Conservation (phyloP, 345 rosid species). For the Gossypium herbaceum region DNA sequence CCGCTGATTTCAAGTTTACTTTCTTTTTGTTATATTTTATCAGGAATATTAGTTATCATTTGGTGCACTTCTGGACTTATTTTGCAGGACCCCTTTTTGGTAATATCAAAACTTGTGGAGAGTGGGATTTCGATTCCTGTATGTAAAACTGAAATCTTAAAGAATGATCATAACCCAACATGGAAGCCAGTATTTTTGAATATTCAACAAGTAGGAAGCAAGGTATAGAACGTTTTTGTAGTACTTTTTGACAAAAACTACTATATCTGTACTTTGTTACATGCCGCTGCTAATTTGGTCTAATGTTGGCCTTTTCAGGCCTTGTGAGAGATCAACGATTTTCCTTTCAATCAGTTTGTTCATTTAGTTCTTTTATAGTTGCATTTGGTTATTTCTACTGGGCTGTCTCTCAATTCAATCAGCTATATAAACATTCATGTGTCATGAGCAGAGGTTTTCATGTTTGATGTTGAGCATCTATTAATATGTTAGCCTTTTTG, state of each 20-base stretch:
- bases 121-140: constrained; percentile 59
- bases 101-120: constrained; percentile 73
- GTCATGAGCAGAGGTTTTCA: background rate
- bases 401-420: background rate
- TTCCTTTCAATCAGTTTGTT: background rate
- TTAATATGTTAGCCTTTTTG: background rate
- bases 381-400: too few species aligned
- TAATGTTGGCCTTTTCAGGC: background rate
- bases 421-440: background rate
- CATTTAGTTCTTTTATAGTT: background rate
- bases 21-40: constrained; percentile 5
- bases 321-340: background rate
- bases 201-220: too few species aligned
- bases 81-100: constrained; percentile 76
- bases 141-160: constrained; percentile 79
- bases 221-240: too few species aligned
- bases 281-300: constrained; percentile 1
- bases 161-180: constrained; percentile 1
- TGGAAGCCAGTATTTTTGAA: too few species aligned
- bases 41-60: constrained; percentile 11
- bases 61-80: constrained; percentile 19
- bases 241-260: too few species aligned
- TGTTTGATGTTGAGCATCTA: background rate
- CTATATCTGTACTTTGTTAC: background rate
- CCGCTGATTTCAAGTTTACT: constrained; percentile 16